Conservation (phyloP, 371 early-diverging fungal species). For the Conidiobolus incongruus region DNA sequence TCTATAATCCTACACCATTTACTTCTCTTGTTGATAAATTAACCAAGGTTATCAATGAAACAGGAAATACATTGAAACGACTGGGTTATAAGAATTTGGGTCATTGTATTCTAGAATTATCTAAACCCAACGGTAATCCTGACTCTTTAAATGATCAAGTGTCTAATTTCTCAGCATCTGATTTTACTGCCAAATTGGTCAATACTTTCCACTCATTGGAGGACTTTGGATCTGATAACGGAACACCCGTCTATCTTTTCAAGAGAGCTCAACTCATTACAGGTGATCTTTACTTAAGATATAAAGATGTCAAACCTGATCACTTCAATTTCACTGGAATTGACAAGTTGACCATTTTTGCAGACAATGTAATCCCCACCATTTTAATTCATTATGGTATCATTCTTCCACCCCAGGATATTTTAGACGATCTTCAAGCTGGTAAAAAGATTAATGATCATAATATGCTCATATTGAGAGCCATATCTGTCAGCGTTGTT, state of each 20-base stretch:
- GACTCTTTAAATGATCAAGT: too few relatives aligned
- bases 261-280: conserved; percentile 11
- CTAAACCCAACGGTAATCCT: neutral
- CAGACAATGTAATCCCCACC: neutral
- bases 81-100: neutral
- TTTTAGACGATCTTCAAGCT: too few relatives aligned
- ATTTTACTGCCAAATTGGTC: neutral
- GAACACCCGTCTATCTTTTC: neutral
- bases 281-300: neutral
- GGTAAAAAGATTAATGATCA: too few relatives aligned
- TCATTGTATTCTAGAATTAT: neutral
- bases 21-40: neutral
- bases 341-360: neutral
- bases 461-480: too few relatives aligned
- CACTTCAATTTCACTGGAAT: neutral
- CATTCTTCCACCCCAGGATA: too few relatives aligned
- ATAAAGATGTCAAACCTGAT: neutral
- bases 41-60: neutral
- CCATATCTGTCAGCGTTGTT: too few relatives aligned
- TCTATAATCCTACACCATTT: neutral
- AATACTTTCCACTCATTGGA: neutral
- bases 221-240: neutral
- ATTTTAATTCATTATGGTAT: neutral
- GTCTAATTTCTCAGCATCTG: neutral
- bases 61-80: neutral